Evolutionary conservation across 75 land plant genomes (phyloP).

Genomic region (Sequoiadendron giganteum): DNA sequence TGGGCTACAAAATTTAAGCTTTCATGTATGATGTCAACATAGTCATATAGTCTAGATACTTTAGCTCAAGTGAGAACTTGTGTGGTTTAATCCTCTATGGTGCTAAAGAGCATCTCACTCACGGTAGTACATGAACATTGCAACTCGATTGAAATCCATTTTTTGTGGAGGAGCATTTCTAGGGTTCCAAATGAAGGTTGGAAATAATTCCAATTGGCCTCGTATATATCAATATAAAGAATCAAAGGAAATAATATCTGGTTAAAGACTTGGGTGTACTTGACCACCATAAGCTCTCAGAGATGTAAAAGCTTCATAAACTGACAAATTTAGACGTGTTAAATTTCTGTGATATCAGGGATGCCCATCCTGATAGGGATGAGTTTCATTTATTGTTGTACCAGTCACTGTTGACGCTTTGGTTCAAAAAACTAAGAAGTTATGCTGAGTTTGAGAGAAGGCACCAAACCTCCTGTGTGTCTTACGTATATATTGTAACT

Average conservation of each 20-base stretch:
- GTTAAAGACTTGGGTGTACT: background rate
- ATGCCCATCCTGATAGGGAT: background rate
- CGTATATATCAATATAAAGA: no score
- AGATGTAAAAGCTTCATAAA: background rate
- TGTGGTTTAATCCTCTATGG: background rate
- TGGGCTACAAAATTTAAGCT: background rate
- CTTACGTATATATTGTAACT: no score
- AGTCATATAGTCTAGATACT: background rate
- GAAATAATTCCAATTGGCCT: background rate
- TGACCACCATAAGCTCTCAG: background rate
- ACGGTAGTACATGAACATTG: background rate
- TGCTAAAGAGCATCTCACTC: background rate
- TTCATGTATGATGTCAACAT: background rate
- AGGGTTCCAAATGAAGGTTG: background rate
- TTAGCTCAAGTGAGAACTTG: background rate
- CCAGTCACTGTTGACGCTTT: background rate
- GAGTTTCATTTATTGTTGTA: background rate
- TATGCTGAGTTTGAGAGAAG: background rate
- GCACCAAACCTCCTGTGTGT: background rate
- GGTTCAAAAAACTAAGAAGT: background rate
- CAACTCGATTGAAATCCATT: background rate
- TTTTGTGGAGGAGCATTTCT: background rate
- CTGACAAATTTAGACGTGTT: background rate
- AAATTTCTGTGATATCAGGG: background rate
- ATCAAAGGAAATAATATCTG: background rate